Base-by-base conservation (phyloP, 306 rosid species). In the Parietaria judaica region DNA sequence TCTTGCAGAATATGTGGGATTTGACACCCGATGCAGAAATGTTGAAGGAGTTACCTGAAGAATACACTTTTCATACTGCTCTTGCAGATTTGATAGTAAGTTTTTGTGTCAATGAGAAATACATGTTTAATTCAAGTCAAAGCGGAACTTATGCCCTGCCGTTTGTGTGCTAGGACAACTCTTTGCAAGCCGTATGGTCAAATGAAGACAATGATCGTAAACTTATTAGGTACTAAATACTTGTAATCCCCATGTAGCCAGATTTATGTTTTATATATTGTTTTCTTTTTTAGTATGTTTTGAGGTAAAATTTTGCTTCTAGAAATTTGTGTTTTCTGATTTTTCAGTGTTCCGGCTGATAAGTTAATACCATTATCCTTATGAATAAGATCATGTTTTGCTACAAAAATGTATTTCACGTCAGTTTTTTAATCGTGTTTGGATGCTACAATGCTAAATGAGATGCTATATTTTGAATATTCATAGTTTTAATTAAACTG, bases 101-200 rank as follows among this genome's bases (percentile, higher is more conserved):
- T 36, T 63, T 53, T 64, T 43, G 64, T 59, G 3, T 14, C 31
- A 9, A 15, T 52, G 41, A n/a, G 49, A 16, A 59, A 7, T 14
- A 5, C 43, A 41, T 14, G 54, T 51, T 23, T 54, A 56, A 14
- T 58, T 61, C 15, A 41, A 9, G 47, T 68, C 44, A 46, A 16
- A 54, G 11, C 16, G 14, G 53, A 37, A 43, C 41, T 65, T 44
- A 72, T 39, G 3, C 69, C 37, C 7, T 36, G 12, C 36, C 65
- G 36, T 63, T 66, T 17, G 36, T 77, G 46, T 63, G 41, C 38
- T 80, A 85, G 88, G 94, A 85, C 70, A 85, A 85, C 73, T 80
- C 88, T 59, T 72, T 82, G 72, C 88, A 85, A 67, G 94, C 86
- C 1, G 86, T 85, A 15, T 85, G 94, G 94, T 76, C 71, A 37